Base-by-base conservation (phyloP, 2,329 filamentous ascomycete genomes). In the Ophiostoma quercus region DNA sequence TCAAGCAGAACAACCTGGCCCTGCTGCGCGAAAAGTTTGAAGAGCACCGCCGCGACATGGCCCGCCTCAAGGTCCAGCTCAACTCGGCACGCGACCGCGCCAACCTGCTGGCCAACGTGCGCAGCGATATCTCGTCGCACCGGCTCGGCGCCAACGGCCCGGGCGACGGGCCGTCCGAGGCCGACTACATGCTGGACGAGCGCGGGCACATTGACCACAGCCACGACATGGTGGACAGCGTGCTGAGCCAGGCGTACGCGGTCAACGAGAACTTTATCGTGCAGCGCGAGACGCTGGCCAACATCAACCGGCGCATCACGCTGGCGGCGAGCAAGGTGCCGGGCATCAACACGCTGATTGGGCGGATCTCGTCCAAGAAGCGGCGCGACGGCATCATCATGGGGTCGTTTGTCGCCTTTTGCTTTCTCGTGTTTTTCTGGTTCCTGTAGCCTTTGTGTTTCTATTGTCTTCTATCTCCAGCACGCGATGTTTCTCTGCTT, bases 101-200 rank as follows among this genome's bases (percentile, higher is more conserved):
- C 70, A 97, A 98, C 79, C 88, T 99, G 41, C 88, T 99, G 70
- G 90, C 89, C 68, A 95, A 92, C 76, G 93, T 99, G 67, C 91
- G 92, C 73, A 91, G 90, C 76, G 95, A 99, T 79, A 98, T 98
- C 79, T 87, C 92, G 79, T 89, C 92, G 69, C 97, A 97, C 82
- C 91, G 91, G 69, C 88, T 87, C 70, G 95, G 96, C 69, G 97
- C 39, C 96, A 34, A 34, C 81, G 91, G 90, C 4, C 39, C 69
- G 88, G 87, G 71, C 91, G 87, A 75, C 88, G 88, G 2, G 74
- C 88, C 88, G 2, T 91, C 90, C 69, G 95, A 98, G 81, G 92
- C 92, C 66, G 94, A 99, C 72, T 99, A 98, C 82, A 97, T 99
- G 94, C 85, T 99, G 37, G 90, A 92, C 75, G 95, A 99, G 84